These are phyloP conservation scores for Candida sakaeoensis DNA, from an alignment of 805 yeast genomes.

Conservation along the genomic window DNA sequence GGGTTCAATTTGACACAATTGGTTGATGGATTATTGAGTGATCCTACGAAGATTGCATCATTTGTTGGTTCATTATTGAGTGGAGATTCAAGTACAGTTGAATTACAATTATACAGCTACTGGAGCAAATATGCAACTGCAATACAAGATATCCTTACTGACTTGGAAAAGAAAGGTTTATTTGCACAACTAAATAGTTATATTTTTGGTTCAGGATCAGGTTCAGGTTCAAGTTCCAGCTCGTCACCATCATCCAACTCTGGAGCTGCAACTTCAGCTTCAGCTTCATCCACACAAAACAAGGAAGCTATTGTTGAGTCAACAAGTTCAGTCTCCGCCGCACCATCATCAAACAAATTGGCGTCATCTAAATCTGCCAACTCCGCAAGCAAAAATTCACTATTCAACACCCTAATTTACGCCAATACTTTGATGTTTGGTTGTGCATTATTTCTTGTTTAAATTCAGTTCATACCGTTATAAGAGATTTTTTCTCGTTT, in stretches of 20 bases:
- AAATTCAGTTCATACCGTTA: neutral
- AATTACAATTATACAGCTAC: slow-evolving; percentile 11
- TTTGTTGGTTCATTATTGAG: slow-evolving; percentile 17
- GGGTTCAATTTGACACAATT: slow-evolving; percentile 26
- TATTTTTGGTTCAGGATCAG: slow-evolving; percentile 22
- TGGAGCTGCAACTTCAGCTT: slow-evolving; percentile 5
- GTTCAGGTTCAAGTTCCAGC: slow-evolving; percentile 9
- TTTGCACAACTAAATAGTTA: slow-evolving; percentile 35
- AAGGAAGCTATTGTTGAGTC: neutral
- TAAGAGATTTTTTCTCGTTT: neutral
- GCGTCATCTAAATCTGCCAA: slow-evolving; percentile 9
- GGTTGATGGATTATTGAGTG: slow-evolving; percentile 19
- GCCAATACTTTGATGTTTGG: slow-evolving; percentile 21
- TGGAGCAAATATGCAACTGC: slow-evolving; percentile 29
- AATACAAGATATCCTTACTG: slow-evolving; percentile 24
- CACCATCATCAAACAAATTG: neutral
- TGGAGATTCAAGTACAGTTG: slow-evolving; percentile 16
- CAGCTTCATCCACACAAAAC: slow-evolving; percentile 6
- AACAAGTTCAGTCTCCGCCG: neutral
- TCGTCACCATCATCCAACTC: slow-evolving; percentile 9
- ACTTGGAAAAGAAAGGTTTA: slow-evolving; percentile 33
- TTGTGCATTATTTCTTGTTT: slow-evolving; percentile 18
- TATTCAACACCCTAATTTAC: slow-evolving; percentile 14
- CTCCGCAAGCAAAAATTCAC: slow-evolving; percentile 7
- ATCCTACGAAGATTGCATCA: slow-evolving; percentile 18